Percentiles rank a stretch among this genome's conserved stretches.
phyloP scores from a whole-genome alignment of 2,329 filamentous ascomycete species.

The Fusarium hostae region DNA sequence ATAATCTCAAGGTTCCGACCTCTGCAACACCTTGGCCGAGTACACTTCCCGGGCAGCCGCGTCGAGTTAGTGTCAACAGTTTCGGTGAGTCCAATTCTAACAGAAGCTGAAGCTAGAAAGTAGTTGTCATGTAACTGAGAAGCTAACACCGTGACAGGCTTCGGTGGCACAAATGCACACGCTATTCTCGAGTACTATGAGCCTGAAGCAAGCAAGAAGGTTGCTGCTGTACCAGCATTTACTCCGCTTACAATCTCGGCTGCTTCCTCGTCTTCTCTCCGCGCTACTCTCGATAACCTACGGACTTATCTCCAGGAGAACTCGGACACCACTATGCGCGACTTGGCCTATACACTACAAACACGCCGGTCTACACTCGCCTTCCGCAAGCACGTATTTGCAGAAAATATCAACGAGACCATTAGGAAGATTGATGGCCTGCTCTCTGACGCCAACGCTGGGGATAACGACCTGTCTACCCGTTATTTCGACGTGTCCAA shows the following conservation, averaged over 20 bases:
- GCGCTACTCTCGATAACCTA: not conserved
- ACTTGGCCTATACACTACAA: not conserved
- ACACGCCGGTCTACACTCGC: not conserved
- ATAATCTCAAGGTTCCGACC: not conserved
- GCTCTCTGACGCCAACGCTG: not conserved
- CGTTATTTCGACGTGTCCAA: not conserved
- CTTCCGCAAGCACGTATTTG: not conserved
- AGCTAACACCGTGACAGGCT: slow-evolving; percentile 5
- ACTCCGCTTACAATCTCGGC: slow-evolving; percentile 10
- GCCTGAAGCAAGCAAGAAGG: not conserved
- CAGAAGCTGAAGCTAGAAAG: too few relatives aligned
- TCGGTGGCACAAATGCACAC: slow-evolving; percentile 53
- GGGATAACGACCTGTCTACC: not conserved
- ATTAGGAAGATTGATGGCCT: not conserved
- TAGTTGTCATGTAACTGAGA: not conserved
- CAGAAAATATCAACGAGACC: not conserved
- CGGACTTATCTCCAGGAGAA: not conserved
- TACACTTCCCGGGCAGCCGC: not conserved
- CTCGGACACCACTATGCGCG: not conserved
- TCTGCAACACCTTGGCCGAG: not conserved
- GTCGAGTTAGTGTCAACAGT: slow-evolving; percentile 48
- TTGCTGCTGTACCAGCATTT: not conserved
- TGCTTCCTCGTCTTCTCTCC: not conserved
- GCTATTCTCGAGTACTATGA: slow-evolving; percentile 7
- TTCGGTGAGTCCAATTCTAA: slow-evolving; percentile 44